Base-by-base conservation (phyloP, 2,329 filamentous ascomycete species). In the Hypomyces perniciosus region DNA sequence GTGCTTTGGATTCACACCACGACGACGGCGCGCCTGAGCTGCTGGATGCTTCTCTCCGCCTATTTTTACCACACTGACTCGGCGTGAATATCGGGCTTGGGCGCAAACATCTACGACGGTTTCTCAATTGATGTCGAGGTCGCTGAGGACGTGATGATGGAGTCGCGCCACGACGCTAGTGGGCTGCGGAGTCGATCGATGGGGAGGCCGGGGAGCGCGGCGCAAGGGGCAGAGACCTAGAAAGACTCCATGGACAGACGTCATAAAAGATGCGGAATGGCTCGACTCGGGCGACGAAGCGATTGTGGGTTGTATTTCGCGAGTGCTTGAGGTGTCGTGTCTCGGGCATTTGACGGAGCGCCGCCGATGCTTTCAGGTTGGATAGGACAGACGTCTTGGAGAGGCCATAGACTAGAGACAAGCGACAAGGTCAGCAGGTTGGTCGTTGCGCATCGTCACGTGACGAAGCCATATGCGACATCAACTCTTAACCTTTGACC, bases 1-100 rank as follows among this genome's bases (percentile, higher is more conserved):
- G 62, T 65, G 63, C 43, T 54, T 56, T 54, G 56, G 49, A 63
- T 58, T 57, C 57, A 60, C 54, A 58, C 57, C 53, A 41, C 45
- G 30, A 53, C 48, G 51, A 46, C 47, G 54, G 51, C 51, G 51
- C 51, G 48, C 51, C 40, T 43, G 37, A 33, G 44, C 29, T 28
- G 9, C 9, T 38, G 26, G 48, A 33, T 28, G 39, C n/a, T 28
- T 30, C 31, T 38, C 29, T 43, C 31, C 33, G 33, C 27, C 38
- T 37, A 10, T 12, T 33, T 28, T 27, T 34, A 40, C 48, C 48
- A 37, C 55, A 48, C 48, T 50, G 30, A 28, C 43, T 53, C 29
- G 28, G 41, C 46, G 55, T 46, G 30, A 44, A 13, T 30, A 34
- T 33, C 38, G 45, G 29, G 39, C 41, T 41, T 46, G 39, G 51